Base-by-base conservation (phyloP, 495 filamentous ascomycete species). In the Hypoxylon fuscum region DNA sequence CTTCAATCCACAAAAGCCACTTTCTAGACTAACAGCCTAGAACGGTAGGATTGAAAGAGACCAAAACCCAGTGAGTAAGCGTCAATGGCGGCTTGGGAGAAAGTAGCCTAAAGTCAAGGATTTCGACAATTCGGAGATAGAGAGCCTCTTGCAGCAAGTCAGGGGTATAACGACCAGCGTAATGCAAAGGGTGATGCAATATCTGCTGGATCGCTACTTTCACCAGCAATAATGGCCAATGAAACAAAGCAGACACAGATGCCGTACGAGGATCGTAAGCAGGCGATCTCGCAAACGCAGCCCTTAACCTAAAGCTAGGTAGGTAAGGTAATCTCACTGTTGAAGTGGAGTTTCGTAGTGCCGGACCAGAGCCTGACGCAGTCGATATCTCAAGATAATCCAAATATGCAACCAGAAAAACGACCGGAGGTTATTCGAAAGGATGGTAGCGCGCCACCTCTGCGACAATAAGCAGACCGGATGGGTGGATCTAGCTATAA, bases 51-150 rank as follows among this genome's bases (percentile, higher is more conserved):
- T 46, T 32, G 42, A 57, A 10, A 31, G 53, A 56, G 43, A 40
- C 25, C n/a, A 27, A 25, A 55, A 38, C 12, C 48, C 50, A 59
- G 27, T 65, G 62, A 61, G 56, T 66, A 56, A 66, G 62, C 62
- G 56, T 43, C 62, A 12, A 61, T 46, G 20, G 51, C 40, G 14
- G 11, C 15, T 22, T 32, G 32, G 18, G n/a, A 10, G 55, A 31
- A 37, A 29, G 46, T 5, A 52, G 20, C 41, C 51, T 25, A 37
- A 27, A 51, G 43, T 41, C 54, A 27, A 54, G 58, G 41, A 31
- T 43, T 27, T 9, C 15, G 41, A 51, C 8, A 20, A 25, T 38
- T 35, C 64, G 64, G 64, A 63, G 64, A 50, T 67, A 67, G 48
- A 57, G 42, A 63, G 38, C 29, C 34, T 49, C 59, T 32, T 67